Percentiles rank a stretch among this genome's conserved stretches.
Evolutionary conservation across 2,329 filamentous ascomycete species (phyloP).

Genomic region (Penicillium sp.): DNA sequence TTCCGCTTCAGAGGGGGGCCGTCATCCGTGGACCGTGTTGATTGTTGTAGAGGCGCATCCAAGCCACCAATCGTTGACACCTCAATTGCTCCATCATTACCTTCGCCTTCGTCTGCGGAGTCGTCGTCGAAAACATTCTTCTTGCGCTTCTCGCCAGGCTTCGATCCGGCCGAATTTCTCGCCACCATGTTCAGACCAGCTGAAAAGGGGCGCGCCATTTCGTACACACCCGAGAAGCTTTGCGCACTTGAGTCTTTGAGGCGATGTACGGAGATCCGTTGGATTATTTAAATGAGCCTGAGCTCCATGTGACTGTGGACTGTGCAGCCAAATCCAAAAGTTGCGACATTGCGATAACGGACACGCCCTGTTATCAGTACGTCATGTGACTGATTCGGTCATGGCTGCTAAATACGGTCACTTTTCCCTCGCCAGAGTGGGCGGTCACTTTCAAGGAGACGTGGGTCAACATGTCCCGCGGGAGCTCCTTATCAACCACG

Average conservation of each 20-base stretch:
- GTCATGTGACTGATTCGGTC: conserved; percentile 13
- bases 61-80: conserved; percentile 38
- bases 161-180: conserved; percentile 27
- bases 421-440: no score
- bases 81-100: conserved; percentile 23
- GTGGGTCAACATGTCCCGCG: no score
- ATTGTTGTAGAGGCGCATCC: conserved; percentile 15
- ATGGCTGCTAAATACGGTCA: no score
- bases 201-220: conserved; percentile 31
- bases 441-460: no score
- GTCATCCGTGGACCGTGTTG: conserved; percentile 12
- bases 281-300: background rate
- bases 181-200: conserved; percentile 41
- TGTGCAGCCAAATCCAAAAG: conserved; percentile 7
- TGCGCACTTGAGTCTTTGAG: background rate
- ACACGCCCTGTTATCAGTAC: conserved; percentile 9
- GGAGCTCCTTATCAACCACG: conserved; percentile 12
- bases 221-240: background rate
- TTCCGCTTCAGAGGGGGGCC: conserved; percentile 31
- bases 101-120: conserved; percentile 33
- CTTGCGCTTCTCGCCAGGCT: conserved; percentile 42
- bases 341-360: conserved; percentile 15
- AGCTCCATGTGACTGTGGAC: background rate
- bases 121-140: conserved; percentile 43
- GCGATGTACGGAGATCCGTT: background rate